phyloP scores from a whole-genome alignment of 495 filamentous ascomycete species.

The Xylaria venustula region DNA sequence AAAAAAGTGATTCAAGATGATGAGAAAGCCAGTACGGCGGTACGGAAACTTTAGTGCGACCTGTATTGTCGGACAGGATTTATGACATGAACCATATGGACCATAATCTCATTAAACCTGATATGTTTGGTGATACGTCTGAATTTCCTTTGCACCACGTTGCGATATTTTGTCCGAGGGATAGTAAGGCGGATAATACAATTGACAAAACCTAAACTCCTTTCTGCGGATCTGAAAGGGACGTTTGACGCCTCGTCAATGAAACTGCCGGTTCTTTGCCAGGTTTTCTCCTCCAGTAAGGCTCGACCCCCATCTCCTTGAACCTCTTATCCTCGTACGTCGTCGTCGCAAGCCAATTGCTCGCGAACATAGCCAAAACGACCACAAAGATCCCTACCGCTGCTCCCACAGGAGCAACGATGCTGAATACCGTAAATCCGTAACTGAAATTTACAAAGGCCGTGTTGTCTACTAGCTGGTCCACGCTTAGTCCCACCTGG shows the following conservation, averaged over 20 bases:
- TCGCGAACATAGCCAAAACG: conserved; percentile 22
- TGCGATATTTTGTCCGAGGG: neutral
- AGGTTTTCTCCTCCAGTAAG: conserved; percentile 19
- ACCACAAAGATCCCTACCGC: conserved; percentile 19
- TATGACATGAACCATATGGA: neutral
- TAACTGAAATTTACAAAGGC: conserved; percentile 49
- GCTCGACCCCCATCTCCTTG: conserved; percentile 25
- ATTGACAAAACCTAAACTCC: neutral
- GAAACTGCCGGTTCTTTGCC: neutral
- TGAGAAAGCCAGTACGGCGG: no score
- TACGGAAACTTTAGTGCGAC: no score
- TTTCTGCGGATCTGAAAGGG: neutral
- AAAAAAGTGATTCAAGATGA: no score
- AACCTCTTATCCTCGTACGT: conserved; percentile 24
- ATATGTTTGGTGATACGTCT: neutral
- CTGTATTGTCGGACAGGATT: neutral
- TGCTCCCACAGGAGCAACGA: conserved; percentile 31
- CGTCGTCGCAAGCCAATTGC: conserved; percentile 27
- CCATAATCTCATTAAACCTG: no score
- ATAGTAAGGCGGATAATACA: neutral
- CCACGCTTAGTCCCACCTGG: conserved; percentile 56
- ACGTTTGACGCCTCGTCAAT: neutral
- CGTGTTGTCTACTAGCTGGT: conserved; percentile 30
- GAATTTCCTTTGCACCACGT: neutral
- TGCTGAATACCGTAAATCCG: conserved; percentile 55